Evolutionary conservation across 768 basidiomycete genomes (phyloP).

Genomic region (Cubamyces sp.): DNA sequence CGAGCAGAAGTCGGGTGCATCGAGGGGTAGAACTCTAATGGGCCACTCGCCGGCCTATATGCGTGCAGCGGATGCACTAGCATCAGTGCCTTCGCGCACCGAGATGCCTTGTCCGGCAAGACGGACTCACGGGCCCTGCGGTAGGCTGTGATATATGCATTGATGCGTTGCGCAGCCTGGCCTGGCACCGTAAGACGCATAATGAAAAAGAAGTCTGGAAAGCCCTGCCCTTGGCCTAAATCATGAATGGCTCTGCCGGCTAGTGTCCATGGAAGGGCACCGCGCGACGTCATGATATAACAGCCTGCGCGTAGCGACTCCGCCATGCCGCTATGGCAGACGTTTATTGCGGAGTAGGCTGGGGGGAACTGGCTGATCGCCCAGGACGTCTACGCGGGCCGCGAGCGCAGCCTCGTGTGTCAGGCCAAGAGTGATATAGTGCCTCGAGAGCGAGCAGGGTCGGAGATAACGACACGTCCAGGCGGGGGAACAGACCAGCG

Average conservation of each 20-base stretch:
- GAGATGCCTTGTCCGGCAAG: neutral
- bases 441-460: neutral
- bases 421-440: constrained; percentile 20
- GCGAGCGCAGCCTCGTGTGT: constrained; percentile 9
- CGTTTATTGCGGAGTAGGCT: constrained; percentile 14
- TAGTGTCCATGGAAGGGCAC: neutral
- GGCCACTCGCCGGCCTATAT: neutral
- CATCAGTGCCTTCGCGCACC: constrained; percentile 12
- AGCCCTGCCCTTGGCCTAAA: too few species aligned
- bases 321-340: neutral
- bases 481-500: neutral
- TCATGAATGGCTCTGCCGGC: too few species aligned
- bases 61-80: neutral
- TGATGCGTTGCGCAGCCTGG: neutral
- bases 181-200: neutral
- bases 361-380: neutral
- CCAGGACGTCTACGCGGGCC: neutral
- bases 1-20: neutral
- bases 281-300: constrained; percentile 6
- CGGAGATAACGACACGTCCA: constrained; percentile 1
- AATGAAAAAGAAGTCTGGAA: too few species aligned
- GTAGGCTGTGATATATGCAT: constrained; percentile 12
- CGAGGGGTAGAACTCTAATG: neutral
- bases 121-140: neutral
- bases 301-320: constrained; percentile 3